Conservation (phyloP, 2,329 filamentous ascomycete species). For the Xylariaceae sp. region DNA sequence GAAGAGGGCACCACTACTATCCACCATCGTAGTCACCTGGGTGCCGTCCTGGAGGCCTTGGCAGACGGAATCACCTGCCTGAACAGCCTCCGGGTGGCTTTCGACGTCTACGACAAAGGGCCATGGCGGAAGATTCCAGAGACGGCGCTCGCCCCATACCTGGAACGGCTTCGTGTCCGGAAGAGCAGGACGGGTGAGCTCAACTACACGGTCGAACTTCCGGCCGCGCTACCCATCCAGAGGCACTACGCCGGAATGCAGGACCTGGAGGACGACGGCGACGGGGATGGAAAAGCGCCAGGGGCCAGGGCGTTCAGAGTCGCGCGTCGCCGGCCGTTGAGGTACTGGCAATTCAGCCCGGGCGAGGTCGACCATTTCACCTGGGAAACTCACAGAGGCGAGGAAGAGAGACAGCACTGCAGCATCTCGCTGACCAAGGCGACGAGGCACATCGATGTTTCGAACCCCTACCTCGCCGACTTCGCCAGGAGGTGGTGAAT, state of each 20-base stretch:
- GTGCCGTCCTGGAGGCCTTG: constrained; percentile 12
- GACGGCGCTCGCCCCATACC: constrained; percentile 14
- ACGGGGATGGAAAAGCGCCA: neutral
- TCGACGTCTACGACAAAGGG: constrained; percentile 28
- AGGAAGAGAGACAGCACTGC: constrained; percentile 19
- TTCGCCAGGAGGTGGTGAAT: constrained; percentile 14
- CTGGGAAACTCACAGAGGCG: constrained; percentile 22
- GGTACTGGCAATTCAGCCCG: constrained; percentile 30
- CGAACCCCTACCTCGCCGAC: constrained; percentile 24
- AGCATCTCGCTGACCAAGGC: constrained; percentile 22
- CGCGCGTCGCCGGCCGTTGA: constrained; percentile 22
- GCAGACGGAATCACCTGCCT: constrained; percentile 20
- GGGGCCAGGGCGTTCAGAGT: constrained; percentile 17
- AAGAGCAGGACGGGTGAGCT: constrained; percentile 8
- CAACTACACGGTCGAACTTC: constrained; percentile 26
- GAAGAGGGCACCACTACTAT: neutral
- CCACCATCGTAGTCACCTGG: constrained; percentile 3
- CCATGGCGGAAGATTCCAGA: constrained; percentile 30
- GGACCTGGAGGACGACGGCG: constrained; percentile 12
- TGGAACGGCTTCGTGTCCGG: constrained; percentile 19
- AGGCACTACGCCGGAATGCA: constrained; percentile 20
- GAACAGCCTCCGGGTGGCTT: constrained; percentile 25
- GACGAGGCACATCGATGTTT: constrained; percentile 17
- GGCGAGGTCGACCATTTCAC: constrained; percentile 27
- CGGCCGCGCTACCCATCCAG: constrained; percentile 23